These are phyloP conservation scores for Rhodosporidiobolus sp. DNA, from an alignment of 768 basidiomycete species.

Conservation along the genomic window DNA sequence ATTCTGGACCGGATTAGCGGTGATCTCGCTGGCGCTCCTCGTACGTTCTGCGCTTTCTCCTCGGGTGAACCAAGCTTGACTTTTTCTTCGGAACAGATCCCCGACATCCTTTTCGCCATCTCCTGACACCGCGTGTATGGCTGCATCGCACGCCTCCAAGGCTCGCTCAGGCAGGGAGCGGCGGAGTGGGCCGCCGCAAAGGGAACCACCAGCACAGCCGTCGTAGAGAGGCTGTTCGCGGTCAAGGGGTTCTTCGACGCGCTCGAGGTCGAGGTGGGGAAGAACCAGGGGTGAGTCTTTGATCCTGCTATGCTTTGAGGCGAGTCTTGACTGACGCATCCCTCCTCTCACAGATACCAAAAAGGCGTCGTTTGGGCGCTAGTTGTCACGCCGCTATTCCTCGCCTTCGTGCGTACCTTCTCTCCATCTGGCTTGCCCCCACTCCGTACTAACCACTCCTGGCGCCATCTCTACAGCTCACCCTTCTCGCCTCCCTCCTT, in stretches of 20 bases:
- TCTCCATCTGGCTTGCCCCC: not conserved
- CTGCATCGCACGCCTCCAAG: not conserved
- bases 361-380: not conserved
- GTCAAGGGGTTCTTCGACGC: not conserved
- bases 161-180: not conserved
- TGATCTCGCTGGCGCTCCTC: not conserved
- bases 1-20: not conserved
- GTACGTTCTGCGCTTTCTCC: not conserved
- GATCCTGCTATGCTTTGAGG: not conserved
- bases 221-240: not conserved
- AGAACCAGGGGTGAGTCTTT: not conserved
- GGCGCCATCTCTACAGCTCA: not conserved
- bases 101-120: conserved; percentile 10
- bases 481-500: not conserved
- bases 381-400: not conserved
- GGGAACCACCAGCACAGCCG: not conserved
- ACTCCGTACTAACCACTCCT: not conserved
- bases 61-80: too few relatives aligned
- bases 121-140: not conserved
- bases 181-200: not conserved
- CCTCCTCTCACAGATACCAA: not conserved
- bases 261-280: not conserved
- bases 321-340: not conserved
- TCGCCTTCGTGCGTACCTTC: not conserved
- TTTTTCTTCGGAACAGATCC: not conserved